A percentile compares a stretch with the other conserved stretches of the same genome.
Conservation (phyloP, 805 yeast genomes). For the Kluyveromyces lactis region DNA sequence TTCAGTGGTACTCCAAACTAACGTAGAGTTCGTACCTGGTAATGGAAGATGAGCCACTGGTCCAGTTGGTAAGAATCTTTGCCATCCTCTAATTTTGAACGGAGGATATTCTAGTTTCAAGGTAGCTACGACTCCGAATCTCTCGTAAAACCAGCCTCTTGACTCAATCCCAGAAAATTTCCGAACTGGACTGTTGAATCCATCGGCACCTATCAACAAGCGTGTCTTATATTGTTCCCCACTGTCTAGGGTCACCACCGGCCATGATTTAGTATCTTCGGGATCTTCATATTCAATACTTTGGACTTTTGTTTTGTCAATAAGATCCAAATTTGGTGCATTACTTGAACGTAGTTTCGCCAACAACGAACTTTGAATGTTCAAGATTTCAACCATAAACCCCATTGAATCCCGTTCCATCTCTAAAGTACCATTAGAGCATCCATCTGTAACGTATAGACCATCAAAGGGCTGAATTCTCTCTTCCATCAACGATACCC, state of each 20-base stretch:
- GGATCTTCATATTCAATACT: constrained; percentile 34
- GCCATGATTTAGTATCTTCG: constrained; percentile 54
- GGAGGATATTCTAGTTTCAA: constrained; percentile 67
- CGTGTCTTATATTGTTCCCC: constrained; percentile 62
- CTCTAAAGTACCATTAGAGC: constrained; percentile 58
- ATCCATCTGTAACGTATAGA: constrained; percentile 80
- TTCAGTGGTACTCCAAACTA: constrained; percentile 90
- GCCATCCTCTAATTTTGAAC: constrained; percentile 75
- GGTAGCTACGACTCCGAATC: constrained; percentile 91
- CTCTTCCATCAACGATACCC: constrained; percentile 65
- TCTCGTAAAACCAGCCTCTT: constrained; percentile 85
- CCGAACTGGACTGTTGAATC: constrained; percentile 89
- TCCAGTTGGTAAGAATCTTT: constrained; percentile 83
- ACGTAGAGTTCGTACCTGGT: constrained; percentile 77
- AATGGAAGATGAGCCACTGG: constrained; percentile 89
- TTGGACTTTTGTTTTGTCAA: constrained; percentile 62
- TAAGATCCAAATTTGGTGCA: constrained; percentile 32
- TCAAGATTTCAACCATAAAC: constrained; percentile 86
- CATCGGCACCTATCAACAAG: constrained; percentile 90
- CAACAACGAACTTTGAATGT: constrained; percentile 69
- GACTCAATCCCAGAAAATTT: constrained; percentile 72
- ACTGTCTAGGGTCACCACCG: constrained; percentile 55
- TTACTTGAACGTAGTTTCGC: constrained; percentile 41
- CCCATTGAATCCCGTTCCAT: constrained; percentile 54
- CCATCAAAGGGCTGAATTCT: constrained; percentile 74